phyloP scores from a whole-genome alignment of 73 alveolate species.

The Durusdinium trenchii region DNA sequence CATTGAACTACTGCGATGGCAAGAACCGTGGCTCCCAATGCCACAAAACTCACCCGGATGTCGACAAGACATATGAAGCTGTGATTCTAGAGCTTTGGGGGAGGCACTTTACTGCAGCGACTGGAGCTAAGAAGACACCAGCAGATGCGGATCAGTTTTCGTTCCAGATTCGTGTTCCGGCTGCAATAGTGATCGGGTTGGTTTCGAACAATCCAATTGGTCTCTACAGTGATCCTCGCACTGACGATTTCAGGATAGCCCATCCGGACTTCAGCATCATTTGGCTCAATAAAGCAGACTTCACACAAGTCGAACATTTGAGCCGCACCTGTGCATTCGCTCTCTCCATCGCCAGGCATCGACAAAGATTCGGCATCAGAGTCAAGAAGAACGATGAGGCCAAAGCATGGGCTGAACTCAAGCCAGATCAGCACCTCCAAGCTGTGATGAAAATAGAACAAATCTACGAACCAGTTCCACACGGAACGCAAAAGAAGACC shows the following conservation, averaged over 20 bases:
- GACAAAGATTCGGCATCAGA: not conserved
- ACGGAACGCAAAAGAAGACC: too few species aligned
- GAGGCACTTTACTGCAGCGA: not conserved
- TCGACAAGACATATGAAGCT: too few species aligned
- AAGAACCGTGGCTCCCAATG: not conserved
- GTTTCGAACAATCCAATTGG: not conserved
- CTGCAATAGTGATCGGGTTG: not conserved
- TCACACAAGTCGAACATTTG: too few species aligned
- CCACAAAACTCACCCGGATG: not conserved
- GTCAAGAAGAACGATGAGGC: not conserved
- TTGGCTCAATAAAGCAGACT: too few species aligned
- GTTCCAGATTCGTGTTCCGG: not conserved
- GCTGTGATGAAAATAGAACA: too few species aligned
- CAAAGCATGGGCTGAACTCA: not conserved
- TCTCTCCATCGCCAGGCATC: not conserved
- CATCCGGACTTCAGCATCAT: not conserved
- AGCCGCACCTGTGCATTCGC: too few species aligned
- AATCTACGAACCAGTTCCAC: not conserved
- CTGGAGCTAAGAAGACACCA: too few species aligned
- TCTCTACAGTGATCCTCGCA: not conserved
- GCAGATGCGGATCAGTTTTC: not conserved
- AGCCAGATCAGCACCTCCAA: not conserved
- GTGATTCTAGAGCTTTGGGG: not conserved
- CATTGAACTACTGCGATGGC: too few species aligned
- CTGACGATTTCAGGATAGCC: not conserved